Evolutionary conservation across 1,139 yeast genomes (phyloP).

Genomic region (Suhomyces ambrosiae): DNA sequence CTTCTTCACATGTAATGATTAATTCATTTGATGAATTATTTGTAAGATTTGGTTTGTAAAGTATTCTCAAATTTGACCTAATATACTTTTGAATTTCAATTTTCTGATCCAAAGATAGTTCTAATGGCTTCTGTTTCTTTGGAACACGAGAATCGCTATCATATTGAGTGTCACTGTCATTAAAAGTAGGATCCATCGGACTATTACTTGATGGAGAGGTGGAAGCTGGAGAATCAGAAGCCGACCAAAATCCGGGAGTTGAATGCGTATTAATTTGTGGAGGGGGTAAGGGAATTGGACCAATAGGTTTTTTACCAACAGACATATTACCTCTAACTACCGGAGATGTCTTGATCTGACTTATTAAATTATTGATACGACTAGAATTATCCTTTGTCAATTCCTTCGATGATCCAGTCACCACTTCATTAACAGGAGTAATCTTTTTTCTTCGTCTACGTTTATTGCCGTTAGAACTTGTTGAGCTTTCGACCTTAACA

Average conservation of each 20-base stretch:
- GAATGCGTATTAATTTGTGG: conserved; percentile 6
- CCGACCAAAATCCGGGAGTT: conserved; percentile 8
- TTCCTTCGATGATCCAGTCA: conserved; percentile 1
- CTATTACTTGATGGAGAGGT: conserved; percentile 15
- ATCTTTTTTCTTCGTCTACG: conserved; percentile 31
- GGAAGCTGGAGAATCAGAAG: conserved; percentile 12
- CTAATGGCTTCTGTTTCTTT: conserved; percentile 11
- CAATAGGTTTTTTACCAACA: conserved; percentile 2
- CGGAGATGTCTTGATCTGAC: conserved; percentile 26
- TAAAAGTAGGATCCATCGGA: conserved; percentile 13
- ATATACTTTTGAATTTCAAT: conserved; percentile 54
- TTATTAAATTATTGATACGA: conserved; percentile 23
- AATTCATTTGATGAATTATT: not conserved
- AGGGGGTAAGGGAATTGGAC: conserved; percentile 2
- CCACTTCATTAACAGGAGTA: conserved; percentile 16
- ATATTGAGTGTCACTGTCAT: conserved; percentile 19
- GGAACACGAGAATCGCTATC: conserved; percentile 14
- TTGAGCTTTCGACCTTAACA: not conserved
- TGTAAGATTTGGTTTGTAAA: conserved; percentile 37
- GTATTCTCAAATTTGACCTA: conserved; percentile 50
- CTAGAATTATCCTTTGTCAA: conserved; percentile 9
- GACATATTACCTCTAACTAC: not conserved
- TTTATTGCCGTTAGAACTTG: conserved; percentile 10
- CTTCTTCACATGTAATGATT: conserved; percentile 30
- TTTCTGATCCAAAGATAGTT: conserved; percentile 48